Base-by-base conservation (phyloP, 768 basidiomycete species). In the Mycena galericulata region DNA sequence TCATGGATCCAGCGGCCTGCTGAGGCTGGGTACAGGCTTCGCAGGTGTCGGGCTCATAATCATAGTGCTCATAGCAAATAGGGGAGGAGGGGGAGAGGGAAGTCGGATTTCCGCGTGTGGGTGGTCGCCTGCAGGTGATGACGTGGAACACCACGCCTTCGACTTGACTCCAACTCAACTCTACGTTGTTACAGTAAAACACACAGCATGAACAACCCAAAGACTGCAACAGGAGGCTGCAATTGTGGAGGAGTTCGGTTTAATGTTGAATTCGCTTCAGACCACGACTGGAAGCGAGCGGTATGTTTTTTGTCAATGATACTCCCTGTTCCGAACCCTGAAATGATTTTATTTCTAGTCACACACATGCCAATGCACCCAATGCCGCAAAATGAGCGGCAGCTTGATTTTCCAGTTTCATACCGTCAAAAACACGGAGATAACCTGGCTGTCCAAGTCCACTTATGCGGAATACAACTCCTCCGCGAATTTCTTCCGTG, bases 311-410 rank as follows among this genome's bases (percentile, higher is more conserved):
- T n/a, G 15, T n/a, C n/a, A n/a, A n/a, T 6, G n/a, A 24, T 20
- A 1, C 15, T 32, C 22, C n/a, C n/a, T n/a, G n/a, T n/a, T n/a
- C n/a, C n/a, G n/a, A n/a, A n/a, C n/a, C n/a, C n/a, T n/a, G n/a
- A n/a, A n/a, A n/a, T 27, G 18, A 50, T 24, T 1, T 1, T 34
- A 53, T 29, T 32, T 47, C 29, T n/a, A 64, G 62, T 49, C 57
- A 22, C 24, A 34, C 29, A 68, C 67, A 24, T 68, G 67, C 54
- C 67, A 68, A 58, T 68, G 67, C 29, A 68, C 67, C 2, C 67
- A 68, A 62, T 68, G 67, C 36, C 59, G 67, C 59, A 62, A 62
- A 43, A 56, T 62, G 60, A 56, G 54, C 49, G 67, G 60, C n/a
- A 46, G 29, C 24, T 26, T 59, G 2, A 54, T 50, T 12, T 22